These are phyloP conservation scores for Sordariomycetes sp. DNA, from an alignment of 2,329 filamentous ascomycete species.

Conservation along the genomic window DNA sequence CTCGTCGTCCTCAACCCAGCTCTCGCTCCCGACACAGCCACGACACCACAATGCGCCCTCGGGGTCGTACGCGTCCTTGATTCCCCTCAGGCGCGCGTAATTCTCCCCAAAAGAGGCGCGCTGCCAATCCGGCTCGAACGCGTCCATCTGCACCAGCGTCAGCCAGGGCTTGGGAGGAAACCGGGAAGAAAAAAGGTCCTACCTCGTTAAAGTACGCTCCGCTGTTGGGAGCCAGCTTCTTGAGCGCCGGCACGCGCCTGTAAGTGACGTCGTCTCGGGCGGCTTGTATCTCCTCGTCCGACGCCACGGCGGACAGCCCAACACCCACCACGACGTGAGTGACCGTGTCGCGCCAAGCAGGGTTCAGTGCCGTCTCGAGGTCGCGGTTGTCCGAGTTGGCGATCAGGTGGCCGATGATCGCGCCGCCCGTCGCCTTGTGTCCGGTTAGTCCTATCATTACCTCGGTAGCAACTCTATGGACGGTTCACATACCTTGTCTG, in stretches of 20 bases:
- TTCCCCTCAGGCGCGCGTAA: slow-evolving; percentile 15
- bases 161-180: not conserved
- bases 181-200: not conserved
- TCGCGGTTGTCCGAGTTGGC: slow-evolving; percentile 12
- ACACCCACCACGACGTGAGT: slow-evolving; percentile 9
- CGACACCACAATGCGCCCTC: slow-evolving; percentile 13
- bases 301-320: slow-evolving; percentile 9
- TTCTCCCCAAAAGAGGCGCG: slow-evolving; percentile 21
- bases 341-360: slow-evolving; percentile 14
- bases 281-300: slow-evolving; percentile 8
- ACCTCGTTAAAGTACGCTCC: slow-evolving; percentile 32
- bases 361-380: slow-evolving; percentile 14
- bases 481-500: not conserved
- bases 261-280: slow-evolving; percentile 16
- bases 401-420: slow-evolving; percentile 17
- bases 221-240: slow-evolving; percentile 23
- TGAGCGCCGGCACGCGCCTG: slow-evolving; percentile 17
- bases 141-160: slow-evolving; percentile 9
- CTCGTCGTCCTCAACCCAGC: slow-evolving; percentile 13
- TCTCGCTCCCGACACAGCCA: slow-evolving; percentile 23
- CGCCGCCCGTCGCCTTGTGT: slow-evolving; percentile 9
- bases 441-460: not conserved
- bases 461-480: no score
- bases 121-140: slow-evolving; percentile 19
- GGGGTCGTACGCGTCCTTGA: slow-evolving; percentile 21